Evolutionary conservation across 2,329 filamentous ascomycete genomes (phyloP).

Genomic region (Alternaria conjuncta): DNA sequence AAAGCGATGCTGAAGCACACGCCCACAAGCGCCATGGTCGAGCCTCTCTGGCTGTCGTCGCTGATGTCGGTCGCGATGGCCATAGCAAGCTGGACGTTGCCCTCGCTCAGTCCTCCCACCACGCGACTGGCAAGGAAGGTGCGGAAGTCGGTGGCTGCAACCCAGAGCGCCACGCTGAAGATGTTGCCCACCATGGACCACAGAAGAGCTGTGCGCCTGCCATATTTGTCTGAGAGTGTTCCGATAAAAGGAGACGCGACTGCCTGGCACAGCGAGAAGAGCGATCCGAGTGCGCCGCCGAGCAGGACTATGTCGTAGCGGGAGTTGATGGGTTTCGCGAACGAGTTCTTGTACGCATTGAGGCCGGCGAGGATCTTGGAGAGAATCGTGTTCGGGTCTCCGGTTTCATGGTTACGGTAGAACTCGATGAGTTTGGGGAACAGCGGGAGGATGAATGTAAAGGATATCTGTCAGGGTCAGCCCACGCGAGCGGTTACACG

Average conservation of each 20-base stretch:
- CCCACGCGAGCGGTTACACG: slow-evolving; percentile 6
- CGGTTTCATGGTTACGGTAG: slow-evolving; percentile 83
- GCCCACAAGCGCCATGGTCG: slow-evolving; percentile 95
- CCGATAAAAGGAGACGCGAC: slow-evolving; percentile 92
- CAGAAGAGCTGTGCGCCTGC: slow-evolving; percentile 83
- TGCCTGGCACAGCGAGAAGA: slow-evolving; percentile 93
- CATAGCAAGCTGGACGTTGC: slow-evolving; percentile 94
- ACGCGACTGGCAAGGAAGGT: slow-evolving; percentile 94
- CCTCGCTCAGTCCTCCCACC: slow-evolving; percentile 92
- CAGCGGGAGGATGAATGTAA: slow-evolving; percentile 96
- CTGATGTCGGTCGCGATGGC: slow-evolving; percentile 97
- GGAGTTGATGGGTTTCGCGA: slow-evolving; percentile 90
- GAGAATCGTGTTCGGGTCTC: slow-evolving; percentile 68
- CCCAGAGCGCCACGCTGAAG: slow-evolving; percentile 91
- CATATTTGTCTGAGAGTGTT: slow-evolving; percentile 83
- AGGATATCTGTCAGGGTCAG: slow-evolving; percentile 75
- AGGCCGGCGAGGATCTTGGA: slow-evolving; percentile 80
- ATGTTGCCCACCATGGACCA: slow-evolving; percentile 95
- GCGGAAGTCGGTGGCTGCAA: slow-evolving; percentile 89
- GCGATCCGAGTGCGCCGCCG: slow-evolving; percentile 88
- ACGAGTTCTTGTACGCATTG: slow-evolving; percentile 93
- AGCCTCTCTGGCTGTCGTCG: slow-evolving; percentile 80
- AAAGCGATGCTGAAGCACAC: slow-evolving; percentile 97
- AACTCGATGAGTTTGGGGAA: slow-evolving; percentile 96
- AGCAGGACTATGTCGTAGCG: slow-evolving; percentile 97